phyloP scores from a whole-genome alignment of 2,329 filamentous ascomycete species.

The Fonsecaea multimorphosa region DNA sequence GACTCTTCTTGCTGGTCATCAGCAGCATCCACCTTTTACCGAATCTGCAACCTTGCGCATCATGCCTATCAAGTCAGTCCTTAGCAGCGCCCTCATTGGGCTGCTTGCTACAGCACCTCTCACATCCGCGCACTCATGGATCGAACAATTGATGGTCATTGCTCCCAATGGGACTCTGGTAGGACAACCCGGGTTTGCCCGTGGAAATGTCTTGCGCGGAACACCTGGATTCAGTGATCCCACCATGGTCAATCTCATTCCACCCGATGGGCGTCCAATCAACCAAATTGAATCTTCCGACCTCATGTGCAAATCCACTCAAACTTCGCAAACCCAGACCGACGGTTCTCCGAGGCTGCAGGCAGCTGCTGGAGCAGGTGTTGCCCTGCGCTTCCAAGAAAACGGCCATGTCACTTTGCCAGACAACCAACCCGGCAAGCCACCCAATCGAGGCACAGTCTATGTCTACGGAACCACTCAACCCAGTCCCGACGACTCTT shows the following conservation, averaged over 20 bases:
- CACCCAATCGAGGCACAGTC: constrained; percentile 71
- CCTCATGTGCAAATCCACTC: constrained; percentile 68
- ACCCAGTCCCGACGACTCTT: constrained; percentile 64
- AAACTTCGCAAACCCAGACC: constrained; percentile 66
- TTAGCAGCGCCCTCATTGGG: constrained; percentile 41
- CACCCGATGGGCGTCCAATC: constrained; percentile 57
- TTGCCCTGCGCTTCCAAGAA: constrained; percentile 73
- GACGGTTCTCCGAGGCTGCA: constrained; percentile 67
- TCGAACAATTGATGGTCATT: constrained; percentile 76
- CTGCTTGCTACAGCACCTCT: constrained; percentile 28
- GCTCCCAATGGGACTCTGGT: constrained; percentile 74
- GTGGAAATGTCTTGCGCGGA: constrained; percentile 69
- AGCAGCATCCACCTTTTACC: background rate
- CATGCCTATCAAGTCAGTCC: constrained; percentile 27
- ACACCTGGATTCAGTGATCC: constrained; percentile 63
- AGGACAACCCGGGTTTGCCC: constrained; percentile 74
- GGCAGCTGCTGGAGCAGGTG: constrained; percentile 64
- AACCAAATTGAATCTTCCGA: constrained; percentile 58
- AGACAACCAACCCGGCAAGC: constrained; percentile 63
- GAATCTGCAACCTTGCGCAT: constrained; percentile 8
- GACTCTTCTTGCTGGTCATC: constrained; percentile 17
- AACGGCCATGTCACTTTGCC: constrained; percentile 76
- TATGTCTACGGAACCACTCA: constrained; percentile 74
- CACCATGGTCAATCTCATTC: constrained; percentile 68
- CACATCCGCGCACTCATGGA: constrained; percentile 74